phyloP scores from a whole-genome alignment of 805 yeast species.

The Hanseniaspora hatyaiensis region DNA sequence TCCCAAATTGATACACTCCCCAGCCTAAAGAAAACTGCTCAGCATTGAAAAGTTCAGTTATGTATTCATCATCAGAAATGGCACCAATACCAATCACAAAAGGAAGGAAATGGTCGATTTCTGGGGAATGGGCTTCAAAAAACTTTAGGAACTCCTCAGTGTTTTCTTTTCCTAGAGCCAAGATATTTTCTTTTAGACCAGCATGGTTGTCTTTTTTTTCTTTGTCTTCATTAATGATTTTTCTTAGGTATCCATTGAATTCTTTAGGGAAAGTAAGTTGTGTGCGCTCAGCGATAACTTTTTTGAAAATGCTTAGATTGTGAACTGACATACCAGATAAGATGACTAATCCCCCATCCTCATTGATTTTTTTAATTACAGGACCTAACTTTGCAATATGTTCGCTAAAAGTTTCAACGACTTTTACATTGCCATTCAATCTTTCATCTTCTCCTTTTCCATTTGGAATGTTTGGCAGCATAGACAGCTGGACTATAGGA shows the following conservation, averaged over 20 bases:
- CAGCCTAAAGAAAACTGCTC: conserved; percentile 46
- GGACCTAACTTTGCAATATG: conserved; percentile 39
- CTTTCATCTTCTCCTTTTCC: conserved; percentile 1
- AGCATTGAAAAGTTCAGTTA: conserved; percentile 38
- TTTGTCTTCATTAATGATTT: conserved; percentile 27
- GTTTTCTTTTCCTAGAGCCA: conserved; percentile 27
- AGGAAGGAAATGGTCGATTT: conserved; percentile 63
- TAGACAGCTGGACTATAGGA: conserved; percentile 36
- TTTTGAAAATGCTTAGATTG: conserved; percentile 44
- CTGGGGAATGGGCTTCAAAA: conserved; percentile 50
- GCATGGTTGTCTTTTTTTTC: conserved; percentile 24
- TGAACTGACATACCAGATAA: conserved; percentile 75
- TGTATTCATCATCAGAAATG: conserved; percentile 27
- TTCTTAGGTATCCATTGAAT: conserved; percentile 39
- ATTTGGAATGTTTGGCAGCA: conserved; percentile 28
- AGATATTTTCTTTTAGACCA: conserved; percentile 27
- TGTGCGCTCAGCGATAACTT: background rate
- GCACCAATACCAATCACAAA: conserved; percentile 50
- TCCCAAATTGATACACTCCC: conserved; percentile 39
- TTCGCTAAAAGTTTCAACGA: conserved; percentile 1
- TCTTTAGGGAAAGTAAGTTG: background rate
- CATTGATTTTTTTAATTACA: conserved; percentile 41
- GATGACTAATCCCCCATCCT: conserved; percentile 41
- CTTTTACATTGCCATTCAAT: conserved; percentile 1
- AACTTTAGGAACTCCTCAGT: conserved; percentile 30